Base-by-base conservation (phyloP, 139 green algal species). In the Dunaliella sp. region DNA sequence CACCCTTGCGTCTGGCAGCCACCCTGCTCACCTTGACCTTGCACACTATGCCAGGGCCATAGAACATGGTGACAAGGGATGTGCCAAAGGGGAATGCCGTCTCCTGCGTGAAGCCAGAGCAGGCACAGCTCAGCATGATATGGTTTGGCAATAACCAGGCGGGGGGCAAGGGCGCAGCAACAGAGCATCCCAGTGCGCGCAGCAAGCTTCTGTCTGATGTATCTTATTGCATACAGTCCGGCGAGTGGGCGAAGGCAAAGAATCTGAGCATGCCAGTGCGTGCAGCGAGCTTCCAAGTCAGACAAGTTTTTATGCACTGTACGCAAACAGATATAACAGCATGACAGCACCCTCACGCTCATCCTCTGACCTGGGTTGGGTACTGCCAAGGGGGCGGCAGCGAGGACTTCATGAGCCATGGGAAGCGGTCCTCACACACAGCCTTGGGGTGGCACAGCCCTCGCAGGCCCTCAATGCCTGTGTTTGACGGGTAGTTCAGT, bases 391-490 rank as follows among this genome's bases (percentile, higher is more conserved):
- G 90, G 3, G 94, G 95, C 1, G 97, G 97, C 81, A 99, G 98
- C 91, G 92, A 87, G 30, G 95, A 98, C 30, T 90, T 93, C 90
- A 99, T 96, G 21, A 98, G 90, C 88, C 87, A 91, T 0, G 95
- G 94, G 2, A 92, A 88, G 25, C 90, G 84, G 90, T 99, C 97
- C 89, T 98, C 94, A 0, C 86, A 90, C 37, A 98, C 95, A 36
- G 97, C 86, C 91, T 97, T 98, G 80, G 93, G 88, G 21, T 95
- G 84, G 81, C 95, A 98, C 86, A 98, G 89, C n/a, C 93, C 97
- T 22, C 97, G 93, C 80, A 99, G 91, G 22, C 97, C 97, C 88
- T 99, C 97, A 2, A 99, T 89, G 37, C 97, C 97, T 92, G 86
- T 0, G 48, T 65, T 16, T n/a, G n/a, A n/a, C n/a, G n/a, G n/a